These are phyloP conservation scores for Botrytis elliptica DNA, from an alignment of 2,329 filamentous ascomycete genomes.

Conservation along the genomic window DNA sequence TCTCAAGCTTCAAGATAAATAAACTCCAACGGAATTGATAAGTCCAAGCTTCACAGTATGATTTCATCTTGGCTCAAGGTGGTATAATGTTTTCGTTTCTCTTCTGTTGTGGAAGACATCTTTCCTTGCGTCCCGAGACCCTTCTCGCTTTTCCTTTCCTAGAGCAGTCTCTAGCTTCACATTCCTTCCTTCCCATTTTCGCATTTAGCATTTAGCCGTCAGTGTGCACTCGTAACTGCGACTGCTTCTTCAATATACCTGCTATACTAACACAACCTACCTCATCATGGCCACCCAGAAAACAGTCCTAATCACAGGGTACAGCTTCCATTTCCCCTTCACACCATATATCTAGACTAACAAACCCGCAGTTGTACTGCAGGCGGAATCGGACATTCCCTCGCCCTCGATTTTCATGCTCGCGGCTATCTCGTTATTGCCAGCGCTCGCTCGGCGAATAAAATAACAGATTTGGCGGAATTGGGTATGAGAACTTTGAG, in stretches of 20 bases:
- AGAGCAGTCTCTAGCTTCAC: not conserved
- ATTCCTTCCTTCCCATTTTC: not conserved
- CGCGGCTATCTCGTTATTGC: slow-evolving; percentile 44
- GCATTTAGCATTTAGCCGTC: not conserved
- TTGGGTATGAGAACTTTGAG: slow-evolving; percentile 42
- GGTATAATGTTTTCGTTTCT: not conserved
- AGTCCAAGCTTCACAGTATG: not conserved
- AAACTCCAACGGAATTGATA: not conserved
- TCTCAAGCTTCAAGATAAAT: not conserved
- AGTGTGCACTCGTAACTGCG: not conserved
- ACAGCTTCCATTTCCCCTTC: not conserved
- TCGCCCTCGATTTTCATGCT: slow-evolving; percentile 43
- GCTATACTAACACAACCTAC: not conserved
- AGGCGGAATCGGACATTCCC: slow-evolving; percentile 44
- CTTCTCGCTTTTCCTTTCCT: not conserved
- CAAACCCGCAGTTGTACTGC: slow-evolving; percentile 27
- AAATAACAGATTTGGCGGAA: slow-evolving; percentile 35
- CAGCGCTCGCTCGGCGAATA: slow-evolving; percentile 42
- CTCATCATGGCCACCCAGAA: not conserved
- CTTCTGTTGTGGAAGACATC: not conserved
- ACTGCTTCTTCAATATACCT: not conserved
- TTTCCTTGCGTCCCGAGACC: not conserved
- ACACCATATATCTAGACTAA: not conserved
- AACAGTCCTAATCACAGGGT: slow-evolving; percentile 15
- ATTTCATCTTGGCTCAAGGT: not conserved